Evolutionary conservation across 106 monocot genomes (phyloP).

Genomic region (Platanthera guangdongensis): DNA sequence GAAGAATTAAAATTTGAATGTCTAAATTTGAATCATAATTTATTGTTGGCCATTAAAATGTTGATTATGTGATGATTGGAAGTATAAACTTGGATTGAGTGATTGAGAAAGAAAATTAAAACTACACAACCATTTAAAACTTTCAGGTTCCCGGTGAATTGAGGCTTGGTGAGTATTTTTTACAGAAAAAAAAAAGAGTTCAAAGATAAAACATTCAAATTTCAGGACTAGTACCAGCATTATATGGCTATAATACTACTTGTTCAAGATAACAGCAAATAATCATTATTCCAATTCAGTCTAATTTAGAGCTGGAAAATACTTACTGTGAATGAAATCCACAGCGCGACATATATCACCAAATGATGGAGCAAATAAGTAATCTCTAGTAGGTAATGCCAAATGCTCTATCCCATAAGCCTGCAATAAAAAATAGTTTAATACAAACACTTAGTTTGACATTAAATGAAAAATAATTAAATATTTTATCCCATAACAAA

Average conservation of each 20-base stretch:
- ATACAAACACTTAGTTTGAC: not conserved
- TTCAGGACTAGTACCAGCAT: not conserved
- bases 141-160: not conserved
- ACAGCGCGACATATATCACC: constrained; percentile 76
- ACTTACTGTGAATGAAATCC: constrained; percentile 72
- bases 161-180: not conserved
- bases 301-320: constrained; percentile 11
- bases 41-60: not conserved
- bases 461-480: not conserved
- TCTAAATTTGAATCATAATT: not conserved
- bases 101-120: not conserved
- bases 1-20: not conserved
- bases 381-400: constrained; percentile 91
- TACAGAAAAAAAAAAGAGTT: not conserved
- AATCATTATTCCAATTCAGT: not conserved
- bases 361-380: constrained; percentile 79
- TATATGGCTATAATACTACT: not conserved
- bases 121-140: not conserved
- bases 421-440: constrained; percentile 21
- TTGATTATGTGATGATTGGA: not conserved
- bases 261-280: not conserved
- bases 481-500: not conserved
- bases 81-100: not conserved
- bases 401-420: constrained; percentile 85
- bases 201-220: not conserved